phyloP scores from a whole-genome alignment of 23 red algal species.

The Agarophyton chilense region DNA sequence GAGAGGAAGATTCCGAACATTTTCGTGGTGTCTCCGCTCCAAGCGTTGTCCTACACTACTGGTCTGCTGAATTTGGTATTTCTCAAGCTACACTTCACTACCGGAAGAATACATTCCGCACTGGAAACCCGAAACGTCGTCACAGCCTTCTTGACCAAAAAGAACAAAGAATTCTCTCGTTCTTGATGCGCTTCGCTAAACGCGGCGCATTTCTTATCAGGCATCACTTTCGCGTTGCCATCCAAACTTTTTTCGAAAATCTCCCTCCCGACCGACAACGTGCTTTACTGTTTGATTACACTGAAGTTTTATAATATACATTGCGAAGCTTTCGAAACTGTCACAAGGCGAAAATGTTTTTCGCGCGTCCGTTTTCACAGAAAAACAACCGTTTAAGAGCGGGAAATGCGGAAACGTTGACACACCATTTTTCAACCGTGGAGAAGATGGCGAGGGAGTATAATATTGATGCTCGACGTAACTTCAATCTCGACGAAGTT shows the following conservation, averaged over 20 bases:
- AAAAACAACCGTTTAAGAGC: background rate
- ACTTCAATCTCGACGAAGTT: background rate
- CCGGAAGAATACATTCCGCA: background rate
- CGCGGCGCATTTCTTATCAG: background rate
- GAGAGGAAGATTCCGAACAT: too few relatives aligned
- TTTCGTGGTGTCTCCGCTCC: too few relatives aligned
- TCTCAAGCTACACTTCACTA: background rate
- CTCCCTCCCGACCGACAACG: background rate
- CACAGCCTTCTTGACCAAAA: background rate
- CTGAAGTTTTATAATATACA: background rate
- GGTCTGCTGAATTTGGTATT: too few relatives aligned
- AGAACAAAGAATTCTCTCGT: background rate
- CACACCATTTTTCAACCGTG: background rate
- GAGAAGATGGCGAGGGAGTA: background rate
- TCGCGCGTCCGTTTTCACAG: background rate
- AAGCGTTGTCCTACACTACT: too few relatives aligned
- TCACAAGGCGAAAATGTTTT: background rate
- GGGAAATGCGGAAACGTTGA: background rate
- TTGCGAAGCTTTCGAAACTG: background rate
- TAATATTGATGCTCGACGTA: background rate
- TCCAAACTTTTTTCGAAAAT: background rate
- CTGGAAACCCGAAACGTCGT: background rate
- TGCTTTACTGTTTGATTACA: background rate
- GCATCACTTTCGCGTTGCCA: background rate
- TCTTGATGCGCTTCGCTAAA: background rate